Evolutionary conservation across 495 filamentous ascomycete species (phyloP), one percentile per base, ranked within the genome.

Genomic region (Physcia stellaris): DNA sequence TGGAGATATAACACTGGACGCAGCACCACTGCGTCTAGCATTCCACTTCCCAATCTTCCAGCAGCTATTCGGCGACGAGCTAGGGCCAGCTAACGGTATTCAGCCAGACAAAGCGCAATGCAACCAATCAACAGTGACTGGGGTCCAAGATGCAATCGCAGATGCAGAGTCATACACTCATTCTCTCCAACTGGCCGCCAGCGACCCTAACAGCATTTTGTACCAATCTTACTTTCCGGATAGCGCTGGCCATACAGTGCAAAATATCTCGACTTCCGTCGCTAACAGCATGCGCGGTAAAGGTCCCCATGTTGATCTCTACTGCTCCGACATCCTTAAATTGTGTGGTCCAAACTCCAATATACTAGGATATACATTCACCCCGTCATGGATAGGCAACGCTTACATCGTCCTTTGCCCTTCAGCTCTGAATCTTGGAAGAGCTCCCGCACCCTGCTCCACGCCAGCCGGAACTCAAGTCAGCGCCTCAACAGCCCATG

Each of bases 341-440:
- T 9, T 37, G 3, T 43, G 41, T 20, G 33, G 20, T 22, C 22
- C 39, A 16, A 22, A 3, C 15, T 21, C 3, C 16, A 43, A 43
- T 19, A 38, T 43, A 24, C 34, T 43, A 16, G 41, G 41, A 4
- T 36, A 38, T 32, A 26, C 41, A 5, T 43, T 23, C 11, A 39
- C 41, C 13, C 41, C 41, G 5, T 43, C 34, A 6, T 37, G 12
- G 5, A 24, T 43, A 4, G 27, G 41, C n/a, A 23, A 37, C 31
- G 19, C 33, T 17, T 30, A 43, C 6, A 32, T 43, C 2, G 28
- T 38, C 6, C 33, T 43, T 16, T 43, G 33, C 16, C 26, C 41
- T 16, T 17, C 24, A 20, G 41, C 41, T 4, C 13, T 15, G 19
- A 23, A 7, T 9, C 33, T 43, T n/a, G 22, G 32, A 15, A 17